These are phyloP conservation scores for Starmera pachycereana DNA, from an alignment of 805 yeast genomes.

Conservation along the genomic window DNA sequence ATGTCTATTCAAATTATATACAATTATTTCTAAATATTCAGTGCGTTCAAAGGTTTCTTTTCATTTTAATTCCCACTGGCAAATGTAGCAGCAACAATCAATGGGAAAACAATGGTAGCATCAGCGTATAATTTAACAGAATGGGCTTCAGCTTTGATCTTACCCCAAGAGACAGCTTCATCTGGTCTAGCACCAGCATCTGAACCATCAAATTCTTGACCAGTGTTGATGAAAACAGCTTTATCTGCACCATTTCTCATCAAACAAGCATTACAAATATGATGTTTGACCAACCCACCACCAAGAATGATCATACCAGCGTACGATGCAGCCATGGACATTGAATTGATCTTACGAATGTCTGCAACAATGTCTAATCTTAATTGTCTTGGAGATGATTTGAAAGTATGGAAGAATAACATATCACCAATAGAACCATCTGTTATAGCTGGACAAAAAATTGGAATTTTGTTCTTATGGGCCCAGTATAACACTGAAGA, in stretches of 20 bases:
- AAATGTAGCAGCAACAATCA: slow-evolving; percentile 96
- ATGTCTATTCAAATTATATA: no score
- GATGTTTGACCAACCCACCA: slow-evolving; percentile 95
- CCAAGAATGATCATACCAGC: slow-evolving; percentile 97
- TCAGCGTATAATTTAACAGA: slow-evolving; percentile 92
- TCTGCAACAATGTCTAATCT: slow-evolving; percentile 91
- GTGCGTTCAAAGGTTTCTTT: slow-evolving; percentile 1
- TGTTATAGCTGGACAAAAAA: slow-evolving; percentile 94
- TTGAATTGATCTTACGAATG: slow-evolving; percentile 80
- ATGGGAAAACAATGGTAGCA: slow-evolving; percentile 89
- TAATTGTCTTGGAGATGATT: slow-evolving; percentile 81
- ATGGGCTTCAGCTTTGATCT: slow-evolving; percentile 89
- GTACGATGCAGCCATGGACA: slow-evolving; percentile 88
- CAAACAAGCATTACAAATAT: slow-evolving; percentile 93
- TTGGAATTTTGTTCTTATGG: slow-evolving; percentile 90
- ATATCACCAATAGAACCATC: slow-evolving; percentile 99
- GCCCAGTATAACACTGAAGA: slow-evolving; percentile 95
- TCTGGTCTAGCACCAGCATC: slow-evolving; percentile 99
- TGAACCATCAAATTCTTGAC: slow-evolving; percentile 97
- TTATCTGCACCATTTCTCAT: slow-evolving; percentile 99
- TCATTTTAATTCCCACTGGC: slow-evolving; percentile 39
- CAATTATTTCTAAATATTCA: no score
- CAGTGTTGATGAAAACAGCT: slow-evolving; percentile 95
- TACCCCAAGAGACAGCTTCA: slow-evolving; percentile 99
- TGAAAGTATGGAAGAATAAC: slow-evolving; percentile 97